Base-by-base conservation (phyloP, 2,329 filamentous ascomycete species). In the Aspergillus carbonarius region DNA sequence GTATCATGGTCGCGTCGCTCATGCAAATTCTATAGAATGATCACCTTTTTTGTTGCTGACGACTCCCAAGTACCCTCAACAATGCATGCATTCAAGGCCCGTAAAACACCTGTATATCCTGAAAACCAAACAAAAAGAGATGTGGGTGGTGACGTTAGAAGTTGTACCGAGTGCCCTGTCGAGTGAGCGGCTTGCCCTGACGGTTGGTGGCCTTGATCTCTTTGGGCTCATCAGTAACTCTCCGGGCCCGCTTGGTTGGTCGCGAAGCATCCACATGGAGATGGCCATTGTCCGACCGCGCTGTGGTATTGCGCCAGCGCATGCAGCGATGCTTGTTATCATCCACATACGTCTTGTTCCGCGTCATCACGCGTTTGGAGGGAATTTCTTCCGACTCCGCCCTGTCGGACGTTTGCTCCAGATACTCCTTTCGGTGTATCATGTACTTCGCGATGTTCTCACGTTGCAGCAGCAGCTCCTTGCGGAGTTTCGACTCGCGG, bases 401-500 rank as follows among this genome's bases (percentile, higher is more conserved):
- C 57, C 82, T 79, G 55, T 83, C 77, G 35, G 82, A 79, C 1
- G 76, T 72, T 32, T 84, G 76, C 12, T 79, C 77, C 56, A 96
- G 81, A 68, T 96, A 96, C 63, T 83, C 80, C 62, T 86, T 86
- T 62, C 96, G 88, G 69, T 88, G 88, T 67, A 88, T 82, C 93
- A 97, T 97, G 69, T 92, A 87, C 61, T 84, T 83, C 23, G 83
- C 79, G 62, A 97, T 96, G 68, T 86, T 85, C 40, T 93, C 88
- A 52, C 87, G 88, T 78, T 89, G 96, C 18, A 82, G 78, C 52
- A 88, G 79, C 4, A 99, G 83, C 73, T 98, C 93, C 76, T 97
- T 98, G 60, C 89, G 86, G 51, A 99, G 81, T 71, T 92, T 93
- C 62, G 89, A 79, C 76, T 99, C 95, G 63, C 96, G 92, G 63